Evolutionary conservation across 208 protist genomes (phyloP).

Genomic region (Naegleria lovaniensis): DNA sequence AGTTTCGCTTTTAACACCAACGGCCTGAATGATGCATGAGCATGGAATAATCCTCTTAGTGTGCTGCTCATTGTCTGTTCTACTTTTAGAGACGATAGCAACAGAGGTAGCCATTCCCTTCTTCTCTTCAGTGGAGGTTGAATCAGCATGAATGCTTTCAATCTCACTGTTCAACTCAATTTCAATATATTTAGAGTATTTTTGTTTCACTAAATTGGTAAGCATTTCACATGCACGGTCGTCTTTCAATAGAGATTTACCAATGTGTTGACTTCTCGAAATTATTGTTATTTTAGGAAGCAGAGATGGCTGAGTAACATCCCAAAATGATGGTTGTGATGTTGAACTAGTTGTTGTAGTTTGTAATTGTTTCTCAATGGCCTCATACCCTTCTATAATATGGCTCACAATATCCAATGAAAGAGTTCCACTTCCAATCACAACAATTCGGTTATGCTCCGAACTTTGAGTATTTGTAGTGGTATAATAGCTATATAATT

Average conservation of each 20-base stretch:
- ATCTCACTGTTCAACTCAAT: background rate
- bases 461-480: background rate
- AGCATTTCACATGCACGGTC: background rate
- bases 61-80: background rate
- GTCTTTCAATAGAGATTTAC: background rate
- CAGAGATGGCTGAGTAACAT: no score
- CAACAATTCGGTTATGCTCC: background rate
- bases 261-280: background rate
- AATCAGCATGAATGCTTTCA: background rate
- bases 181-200: background rate
- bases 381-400: background rate
- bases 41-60: background rate
- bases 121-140: background rate
- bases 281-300: background rate
- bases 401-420: background rate
- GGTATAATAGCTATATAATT: background rate
- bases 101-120: background rate
- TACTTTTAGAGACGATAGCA: background rate
- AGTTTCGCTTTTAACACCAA: background rate
- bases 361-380: background rate
- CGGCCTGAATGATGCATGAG: background rate
- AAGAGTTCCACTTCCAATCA: constrained; percentile 1
- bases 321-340: background rate
- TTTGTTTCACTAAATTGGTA: no score
- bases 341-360: no score